phyloP scores from a whole-genome alignment of 495 filamentous ascomycete species.

The Neohortaea acidophila region DNA sequence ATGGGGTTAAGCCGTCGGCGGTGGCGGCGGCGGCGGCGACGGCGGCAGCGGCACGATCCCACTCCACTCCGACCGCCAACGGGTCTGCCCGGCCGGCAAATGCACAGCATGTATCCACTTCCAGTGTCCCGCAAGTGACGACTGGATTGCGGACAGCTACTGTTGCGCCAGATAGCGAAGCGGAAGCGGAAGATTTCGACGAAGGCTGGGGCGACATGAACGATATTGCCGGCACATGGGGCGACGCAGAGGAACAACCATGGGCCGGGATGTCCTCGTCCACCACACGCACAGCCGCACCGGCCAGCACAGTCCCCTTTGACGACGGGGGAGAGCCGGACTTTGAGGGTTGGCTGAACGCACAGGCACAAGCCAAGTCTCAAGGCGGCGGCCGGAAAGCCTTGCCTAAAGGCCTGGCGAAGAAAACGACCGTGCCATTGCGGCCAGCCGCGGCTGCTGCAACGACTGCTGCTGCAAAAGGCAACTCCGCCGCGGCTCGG shows the following conservation, averaged over 20 bases:
- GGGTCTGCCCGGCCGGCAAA: slow-evolving; percentile 3
- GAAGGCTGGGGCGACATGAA: slow-evolving; percentile 32
- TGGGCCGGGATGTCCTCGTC: slow-evolving; percentile 22
- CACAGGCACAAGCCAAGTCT: slow-evolving; percentile 59
- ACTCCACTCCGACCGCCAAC: slow-evolving; percentile 9
- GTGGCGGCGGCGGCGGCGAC: too few species aligned
- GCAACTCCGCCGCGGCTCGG: slow-evolving; percentile 11
- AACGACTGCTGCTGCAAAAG: slow-evolving; percentile 5
- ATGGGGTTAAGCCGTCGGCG: slow-evolving; percentile 14
- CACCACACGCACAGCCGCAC: slow-evolving; percentile 18
- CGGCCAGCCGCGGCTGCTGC: slow-evolving; percentile 24
- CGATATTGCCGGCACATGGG: slow-evolving; percentile 29
- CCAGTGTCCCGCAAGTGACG: slow-evolving; percentile 15
- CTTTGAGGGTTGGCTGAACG: slow-evolving; percentile 84
- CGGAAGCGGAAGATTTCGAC: slow-evolving; percentile 34
- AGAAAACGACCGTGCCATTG: slow-evolving; percentile 28
- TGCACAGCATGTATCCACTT: slow-evolving; percentile 6
- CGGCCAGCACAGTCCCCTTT: slow-evolving; percentile 37
- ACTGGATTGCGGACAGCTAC: slow-evolving; percentile 1
- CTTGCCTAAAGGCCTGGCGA: slow-evolving; percentile 62
- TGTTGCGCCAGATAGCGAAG: slow-evolving; percentile 3
- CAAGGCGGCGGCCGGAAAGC: slow-evolving; percentile 34
- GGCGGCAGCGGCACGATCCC: too few species aligned
- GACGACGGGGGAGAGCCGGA: slow-evolving; percentile 79
- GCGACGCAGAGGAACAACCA: slow-evolving; percentile 21